A percentile compares a stretch with the other conserved stretches of the same genome.
Evolutionary conservation across 768 basidiomycete species (phyloP).

Genomic region (Dioszegia crocea): DNA sequence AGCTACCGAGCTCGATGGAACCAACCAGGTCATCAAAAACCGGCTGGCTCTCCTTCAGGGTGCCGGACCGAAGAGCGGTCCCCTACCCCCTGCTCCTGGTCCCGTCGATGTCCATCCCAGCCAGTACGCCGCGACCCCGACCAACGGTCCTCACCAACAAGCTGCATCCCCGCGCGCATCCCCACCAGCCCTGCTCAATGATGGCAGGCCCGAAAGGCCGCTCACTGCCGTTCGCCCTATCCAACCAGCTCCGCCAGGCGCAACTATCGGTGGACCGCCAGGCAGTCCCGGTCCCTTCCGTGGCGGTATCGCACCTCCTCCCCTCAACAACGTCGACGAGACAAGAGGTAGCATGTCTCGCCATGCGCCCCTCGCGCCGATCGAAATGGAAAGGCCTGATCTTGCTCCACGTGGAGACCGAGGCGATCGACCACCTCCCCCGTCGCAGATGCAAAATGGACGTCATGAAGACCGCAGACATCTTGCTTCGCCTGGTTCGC

Average conservation of each 20-base stretch:
- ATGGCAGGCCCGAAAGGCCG: slow-evolving; percentile 10
- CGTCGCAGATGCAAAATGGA: background rate
- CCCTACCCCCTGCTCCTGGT: slow-evolving; percentile 76
- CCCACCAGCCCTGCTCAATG: slow-evolving; percentile 17
- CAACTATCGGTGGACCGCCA: slow-evolving; percentile 20
- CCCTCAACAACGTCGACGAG: slow-evolving; percentile 41
- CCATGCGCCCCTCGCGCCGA: slow-evolving; percentile 46
- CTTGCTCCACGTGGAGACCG: background rate
- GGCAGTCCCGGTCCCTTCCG: slow-evolving; percentile 44
- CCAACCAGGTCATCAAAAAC: slow-evolving; percentile 74
- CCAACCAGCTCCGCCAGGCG: slow-evolving; percentile 32
- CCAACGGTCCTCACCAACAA: slow-evolving; percentile 15
- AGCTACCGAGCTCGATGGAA: slow-evolving; percentile 87
- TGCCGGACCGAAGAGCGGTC: slow-evolving; percentile 69
- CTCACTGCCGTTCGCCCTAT: slow-evolving; percentile 37
- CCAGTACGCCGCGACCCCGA: slow-evolving; percentile 58
- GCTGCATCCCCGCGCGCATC: slow-evolving; percentile 26
- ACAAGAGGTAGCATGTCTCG: slow-evolving; percentile 40
- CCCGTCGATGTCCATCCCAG: slow-evolving; percentile 96
- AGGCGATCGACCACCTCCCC: background rate
- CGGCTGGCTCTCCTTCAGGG: slow-evolving; percentile 72
- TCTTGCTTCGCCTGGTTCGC: slow-evolving; percentile 33
- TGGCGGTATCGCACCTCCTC: slow-evolving; percentile 44
- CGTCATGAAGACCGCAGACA: slow-evolving; percentile 15
- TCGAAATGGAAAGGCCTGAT: slow-evolving; percentile 37